Conservation (phyloP, 2,329 filamentous ascomycete species). For the Lasiodiplodia citricola region DNA sequence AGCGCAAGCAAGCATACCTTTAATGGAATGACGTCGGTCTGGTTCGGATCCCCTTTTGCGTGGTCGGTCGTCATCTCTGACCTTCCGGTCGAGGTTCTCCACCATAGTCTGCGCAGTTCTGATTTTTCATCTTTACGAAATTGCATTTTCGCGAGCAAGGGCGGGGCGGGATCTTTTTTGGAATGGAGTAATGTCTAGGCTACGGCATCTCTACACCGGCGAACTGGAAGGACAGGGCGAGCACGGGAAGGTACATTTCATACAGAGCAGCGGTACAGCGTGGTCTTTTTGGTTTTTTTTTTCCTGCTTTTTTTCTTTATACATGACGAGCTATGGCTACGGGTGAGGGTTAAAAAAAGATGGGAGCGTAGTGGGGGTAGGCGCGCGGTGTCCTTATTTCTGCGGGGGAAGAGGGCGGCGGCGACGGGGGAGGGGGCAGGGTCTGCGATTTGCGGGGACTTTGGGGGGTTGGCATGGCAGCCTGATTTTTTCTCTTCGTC, state of each 20-base stretch:
- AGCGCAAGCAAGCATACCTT: constrained; percentile 1
- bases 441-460: background rate
- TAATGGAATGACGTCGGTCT: background rate
- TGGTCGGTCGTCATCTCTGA: background rate
- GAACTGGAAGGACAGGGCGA: constrained; percentile 8
- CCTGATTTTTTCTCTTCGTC: constrained; percentile 10
- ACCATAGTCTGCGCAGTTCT: background rate
- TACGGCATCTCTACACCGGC: constrained; percentile 11
- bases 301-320: background rate
- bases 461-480: background rate
- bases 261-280: constrained; percentile 8
- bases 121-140: constrained; percentile 7
- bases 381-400: background rate
- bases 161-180: constrained; percentile 12
- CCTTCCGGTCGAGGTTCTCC: background rate
- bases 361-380: background rate
- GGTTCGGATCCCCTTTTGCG: background rate
- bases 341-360: constrained; percentile 2
- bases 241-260: constrained; percentile 6
- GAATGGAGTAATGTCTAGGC: constrained; percentile 24
- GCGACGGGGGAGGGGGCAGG: background rate
- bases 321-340: constrained; percentile 11
- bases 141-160: constrained; percentile 18
- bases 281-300: constrained; percentile 3
- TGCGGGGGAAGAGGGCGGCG: constrained; percentile 9